A percentile compares a stretch with the other conserved stretches of the same genome.
phyloP scores from a whole-genome alignment of 768 basidiomycete genomes.

The Phylloporus sp. region DNA sequence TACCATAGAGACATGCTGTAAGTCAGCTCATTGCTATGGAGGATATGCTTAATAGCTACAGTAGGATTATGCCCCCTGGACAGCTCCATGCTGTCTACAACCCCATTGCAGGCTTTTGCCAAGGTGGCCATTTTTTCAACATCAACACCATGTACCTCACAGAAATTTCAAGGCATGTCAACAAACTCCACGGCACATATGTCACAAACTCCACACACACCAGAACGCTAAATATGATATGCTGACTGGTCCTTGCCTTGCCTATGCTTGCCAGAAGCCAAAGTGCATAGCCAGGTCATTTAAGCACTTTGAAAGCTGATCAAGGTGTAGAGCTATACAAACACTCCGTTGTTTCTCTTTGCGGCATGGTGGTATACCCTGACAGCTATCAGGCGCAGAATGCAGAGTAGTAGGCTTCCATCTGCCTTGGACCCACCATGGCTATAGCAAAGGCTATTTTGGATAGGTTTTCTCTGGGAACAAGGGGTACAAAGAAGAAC shows the following conservation, averaged over 20 bases:
- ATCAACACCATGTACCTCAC: constrained; percentile 5
- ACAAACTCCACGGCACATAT: no score
- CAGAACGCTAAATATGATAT: background rate
- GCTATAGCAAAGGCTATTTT: no score
- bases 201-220: background rate
- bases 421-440: no score
- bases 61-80: constrained; percentile 2
- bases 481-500: no score
- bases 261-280: background rate
- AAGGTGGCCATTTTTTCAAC: constrained; percentile 6
- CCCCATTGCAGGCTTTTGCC: background rate
- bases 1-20: background rate
- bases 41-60: background rate
- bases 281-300: no score
- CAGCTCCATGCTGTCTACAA: constrained; percentile 6
- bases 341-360: background rate
- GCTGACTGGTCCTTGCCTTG: background rate
- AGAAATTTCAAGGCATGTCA: background rate
- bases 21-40: background rate
- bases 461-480: no score
- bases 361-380: background rate
- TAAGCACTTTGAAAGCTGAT: background rate
- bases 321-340: background rate
- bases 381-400: no score
- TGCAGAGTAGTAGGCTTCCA: no score